Base-by-base conservation (phyloP, 176 grass and related monocot species). In the Tillandsia leiboldiana region DNA sequence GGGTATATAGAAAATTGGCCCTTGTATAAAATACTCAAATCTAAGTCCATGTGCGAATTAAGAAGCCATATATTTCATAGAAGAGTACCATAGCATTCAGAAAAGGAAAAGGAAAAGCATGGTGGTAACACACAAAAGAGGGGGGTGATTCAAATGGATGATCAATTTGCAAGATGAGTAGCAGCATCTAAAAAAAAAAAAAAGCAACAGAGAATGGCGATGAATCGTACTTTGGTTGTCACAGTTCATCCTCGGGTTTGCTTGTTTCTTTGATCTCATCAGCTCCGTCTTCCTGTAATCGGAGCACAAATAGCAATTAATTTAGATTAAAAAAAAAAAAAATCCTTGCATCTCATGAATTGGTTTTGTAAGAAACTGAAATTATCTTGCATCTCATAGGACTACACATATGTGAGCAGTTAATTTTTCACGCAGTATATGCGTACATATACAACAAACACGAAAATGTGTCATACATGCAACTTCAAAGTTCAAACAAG, bases 261-360 rank as follows among this genome's bases (percentile, higher is more conserved):
- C 12, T 28, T 66, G 64, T 15, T 66, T 66, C 64, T 66, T 66
- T 66, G 5, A 66, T 15, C 10, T 66, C 64, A 4, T 66, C 64
- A 15, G n/a, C 64, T 3, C 64, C 64, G 12, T 66, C 64, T 42
- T 66, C 64, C 64, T 66, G 29, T 0, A 48, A 29, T 15, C 12
- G 48, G n/a, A 8, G n/a, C 5, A 65, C 1, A 66, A 18, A 59
- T 2, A 59, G 17, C 15, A 20, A 61, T 61, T 22, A 61, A 61
- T 61, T n/a, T 24, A 1, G 24, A 24, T 24, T 24, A 61, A 20
- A 61, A 15, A 33, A 33, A 0, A 33, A 33, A 33, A 6, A 42
- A 42, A 4, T 6, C 5, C 5, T 42, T 42, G 33, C 33, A 42
- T 42, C 33, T 42, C 33, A 42, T 42, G 33, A 42, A 42, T 42